phyloP scores from a whole-genome alignment of 2,329 filamentous ascomycete species.

The Hypoxylon sp. region DNA sequence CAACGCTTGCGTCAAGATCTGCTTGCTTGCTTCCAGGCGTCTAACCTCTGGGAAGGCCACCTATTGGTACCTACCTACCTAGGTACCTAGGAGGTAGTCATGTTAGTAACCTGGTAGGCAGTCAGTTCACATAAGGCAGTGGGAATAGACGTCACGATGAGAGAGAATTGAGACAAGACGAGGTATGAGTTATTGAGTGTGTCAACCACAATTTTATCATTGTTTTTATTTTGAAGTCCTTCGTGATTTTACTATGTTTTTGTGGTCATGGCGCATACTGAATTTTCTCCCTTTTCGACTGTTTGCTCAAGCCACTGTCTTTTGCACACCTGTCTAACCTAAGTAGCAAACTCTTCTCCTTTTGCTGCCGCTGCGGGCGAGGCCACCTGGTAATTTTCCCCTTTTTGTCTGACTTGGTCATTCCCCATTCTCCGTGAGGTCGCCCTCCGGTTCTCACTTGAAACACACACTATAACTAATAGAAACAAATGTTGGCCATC shows the following conservation, averaged over 20 bases:
- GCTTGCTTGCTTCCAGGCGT: background rate
- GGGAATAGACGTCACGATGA: slow-evolving; percentile 5
- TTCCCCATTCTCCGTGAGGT: slow-evolving; percentile 42
- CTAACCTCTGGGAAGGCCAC: background rate
- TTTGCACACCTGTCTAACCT: slow-evolving; percentile 30
- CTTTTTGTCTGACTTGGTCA: slow-evolving; percentile 36
- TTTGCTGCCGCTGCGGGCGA: slow-evolving; percentile 13
- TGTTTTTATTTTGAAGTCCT: slow-evolving; percentile 47
- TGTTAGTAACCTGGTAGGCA: too few species aligned
- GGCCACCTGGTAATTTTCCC: slow-evolving; percentile 21
- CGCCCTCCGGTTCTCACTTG: slow-evolving; percentile 48
- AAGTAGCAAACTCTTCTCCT: slow-evolving; percentile 30
- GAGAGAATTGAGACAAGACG: slow-evolving; percentile 8
- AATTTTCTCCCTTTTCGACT: slow-evolving; percentile 31
- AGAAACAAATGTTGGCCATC: slow-evolving; percentile 43
- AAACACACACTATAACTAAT: slow-evolving; percentile 47
- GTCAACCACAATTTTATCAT: slow-evolving; percentile 41
- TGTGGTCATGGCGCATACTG: slow-evolving; percentile 46
- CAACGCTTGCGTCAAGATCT: background rate
- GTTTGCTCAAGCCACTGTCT: slow-evolving; percentile 32
- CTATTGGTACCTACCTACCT: background rate
- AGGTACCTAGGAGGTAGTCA: background rate
- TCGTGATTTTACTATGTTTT: slow-evolving; percentile 45
- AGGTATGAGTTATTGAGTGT: slow-evolving; percentile 13
- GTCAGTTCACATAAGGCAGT: background rate